A percentile compares a stretch with the other conserved stretches of the same genome.
Evolutionary conservation across 2,329 filamentous ascomycete genomes (phyloP).

Genomic region (Trichoderma harzianum): DNA sequence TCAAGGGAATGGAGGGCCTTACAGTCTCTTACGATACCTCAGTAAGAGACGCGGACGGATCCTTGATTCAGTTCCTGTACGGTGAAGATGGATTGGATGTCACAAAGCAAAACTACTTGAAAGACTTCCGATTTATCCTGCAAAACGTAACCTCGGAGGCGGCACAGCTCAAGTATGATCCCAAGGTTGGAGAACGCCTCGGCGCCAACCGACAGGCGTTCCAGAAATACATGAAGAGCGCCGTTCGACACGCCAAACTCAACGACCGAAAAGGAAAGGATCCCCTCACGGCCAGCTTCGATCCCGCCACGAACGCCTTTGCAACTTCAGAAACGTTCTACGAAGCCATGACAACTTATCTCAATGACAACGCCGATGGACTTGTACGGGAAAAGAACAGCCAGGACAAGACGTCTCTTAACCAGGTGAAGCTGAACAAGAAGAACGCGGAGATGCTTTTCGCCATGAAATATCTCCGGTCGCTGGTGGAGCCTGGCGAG

Average conservation of each 20-base stretch:
- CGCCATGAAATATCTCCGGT: conserved; percentile 88
- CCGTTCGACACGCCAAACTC: conserved; percentile 66
- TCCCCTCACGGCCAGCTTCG: conserved; percentile 68
- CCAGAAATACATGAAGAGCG: conserved; percentile 77
- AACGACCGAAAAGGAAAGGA: conserved; percentile 61
- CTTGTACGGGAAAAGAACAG: conserved; percentile 49
- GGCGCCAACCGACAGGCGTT: conserved; percentile 56
- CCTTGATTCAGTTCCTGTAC: conserved; percentile 91
- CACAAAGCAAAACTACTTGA: conserved; percentile 87
- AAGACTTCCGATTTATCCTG: conserved; percentile 84
- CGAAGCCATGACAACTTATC: conserved; percentile 67
- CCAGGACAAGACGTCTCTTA: conserved; percentile 26
- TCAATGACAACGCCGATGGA: conserved; percentile 69
- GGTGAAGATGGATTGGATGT: conserved; percentile 95
- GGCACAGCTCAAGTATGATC: conserved; percentile 67
- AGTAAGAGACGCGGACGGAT: conserved; percentile 90
- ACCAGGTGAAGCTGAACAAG: conserved; percentile 49
- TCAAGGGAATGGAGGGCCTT: conserved; percentile 97
- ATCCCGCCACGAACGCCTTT: conserved; percentile 74
- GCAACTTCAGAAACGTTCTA: conserved; percentile 89
- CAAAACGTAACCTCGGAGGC: conserved; percentile 81
- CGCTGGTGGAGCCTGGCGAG: conserved; percentile 90
- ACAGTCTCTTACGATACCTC: conserved; percentile 91
- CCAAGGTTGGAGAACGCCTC: conserved; percentile 44
- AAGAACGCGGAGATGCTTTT: conserved; percentile 81